Percentiles rank a stretch among this genome's conserved stretches.
Conservation (phyloP, 2,329 filamentous ascomycete genomes). For the Metarhizium album region DNA sequence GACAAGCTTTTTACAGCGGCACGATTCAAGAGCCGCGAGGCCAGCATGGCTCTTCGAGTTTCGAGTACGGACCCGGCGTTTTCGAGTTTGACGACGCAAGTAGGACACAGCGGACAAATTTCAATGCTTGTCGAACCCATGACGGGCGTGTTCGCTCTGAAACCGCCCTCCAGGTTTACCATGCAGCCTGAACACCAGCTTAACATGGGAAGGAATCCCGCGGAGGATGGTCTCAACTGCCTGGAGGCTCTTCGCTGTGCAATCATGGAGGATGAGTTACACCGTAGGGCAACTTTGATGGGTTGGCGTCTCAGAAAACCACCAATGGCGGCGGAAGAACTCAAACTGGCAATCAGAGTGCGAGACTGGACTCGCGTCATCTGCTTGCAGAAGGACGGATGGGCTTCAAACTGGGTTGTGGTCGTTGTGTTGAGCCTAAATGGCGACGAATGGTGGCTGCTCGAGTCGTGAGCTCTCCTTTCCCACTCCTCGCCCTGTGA, state of each 20-base stretch:
- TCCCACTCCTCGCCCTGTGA: not conserved
- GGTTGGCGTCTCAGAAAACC: conserved; percentile 50
- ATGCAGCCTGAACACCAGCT: conserved; percentile 52
- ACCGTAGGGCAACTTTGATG: conserved; percentile 46
- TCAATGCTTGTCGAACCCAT: conserved; percentile 63
- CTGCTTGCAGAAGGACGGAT: conserved; percentile 62
- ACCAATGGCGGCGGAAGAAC: conserved; percentile 40
- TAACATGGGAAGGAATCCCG: conserved; percentile 47
- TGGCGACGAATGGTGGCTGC: conserved; percentile 71
- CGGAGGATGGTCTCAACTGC: conserved; percentile 43
- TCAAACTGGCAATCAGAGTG: conserved; percentile 51
- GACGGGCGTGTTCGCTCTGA: conserved; percentile 64
- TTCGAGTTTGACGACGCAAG: conserved; percentile 57
- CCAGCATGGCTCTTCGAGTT: conserved; percentile 46
- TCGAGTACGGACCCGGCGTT: conserved; percentile 53
- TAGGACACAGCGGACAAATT: conserved; percentile 52
- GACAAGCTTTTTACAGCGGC: conserved; percentile 46
- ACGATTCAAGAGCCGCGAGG: conserved; percentile 49
- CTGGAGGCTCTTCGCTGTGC: conserved; percentile 53
- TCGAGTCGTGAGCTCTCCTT: conserved; percentile 44
- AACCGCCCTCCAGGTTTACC: conserved; percentile 48
- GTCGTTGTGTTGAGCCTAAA: conserved; percentile 58
- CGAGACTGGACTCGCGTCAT: conserved; percentile 52
- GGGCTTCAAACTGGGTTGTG: conserved; percentile 62
- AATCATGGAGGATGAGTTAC: conserved; percentile 51